Evolutionary conservation across 75 land plant species (phyloP).

Genomic region (Selaginella tamariscina): DNA sequence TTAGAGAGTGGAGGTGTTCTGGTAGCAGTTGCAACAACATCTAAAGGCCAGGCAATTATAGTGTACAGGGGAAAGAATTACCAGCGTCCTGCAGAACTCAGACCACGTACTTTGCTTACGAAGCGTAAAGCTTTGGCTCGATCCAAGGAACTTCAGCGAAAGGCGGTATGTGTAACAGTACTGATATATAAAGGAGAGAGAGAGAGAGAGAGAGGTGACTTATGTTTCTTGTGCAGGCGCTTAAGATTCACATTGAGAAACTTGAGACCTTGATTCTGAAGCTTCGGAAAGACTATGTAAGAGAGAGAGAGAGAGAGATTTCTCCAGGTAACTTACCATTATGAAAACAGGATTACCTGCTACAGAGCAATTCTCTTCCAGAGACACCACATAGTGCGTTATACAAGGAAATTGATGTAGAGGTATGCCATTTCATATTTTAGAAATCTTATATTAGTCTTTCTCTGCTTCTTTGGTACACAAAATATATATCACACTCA

Average conservation of each 20-base stretch:
- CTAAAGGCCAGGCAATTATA: constrained; percentile 62
- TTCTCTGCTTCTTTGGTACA: no score
- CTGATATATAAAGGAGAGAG: no score
- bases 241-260: not conserved
- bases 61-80: constrained; percentile 82
- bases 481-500: no score
- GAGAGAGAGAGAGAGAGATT: not conserved
- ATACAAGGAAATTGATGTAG: not conserved
- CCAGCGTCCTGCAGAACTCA: constrained; percentile 45
- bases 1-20: constrained; percentile 77
- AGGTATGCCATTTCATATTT: not conserved
- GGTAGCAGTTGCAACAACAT: constrained; percentile 47
- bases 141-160: constrained; percentile 62
- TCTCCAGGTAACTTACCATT: not conserved
- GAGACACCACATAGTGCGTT: not conserved
- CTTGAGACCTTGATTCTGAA: not conserved
- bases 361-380: not conserved
- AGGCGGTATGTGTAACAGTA: constrained; percentile 35
- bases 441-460: no score
- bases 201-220: no score
- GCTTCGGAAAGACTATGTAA: not conserved
- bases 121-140: constrained; percentile 70
- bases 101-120: constrained; percentile 65
- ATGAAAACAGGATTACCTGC: not conserved
- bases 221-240: not conserved